Base-by-base conservation (phyloP, 495 filamentous ascomycete genomes). In the Xylaria sp. region DNA sequence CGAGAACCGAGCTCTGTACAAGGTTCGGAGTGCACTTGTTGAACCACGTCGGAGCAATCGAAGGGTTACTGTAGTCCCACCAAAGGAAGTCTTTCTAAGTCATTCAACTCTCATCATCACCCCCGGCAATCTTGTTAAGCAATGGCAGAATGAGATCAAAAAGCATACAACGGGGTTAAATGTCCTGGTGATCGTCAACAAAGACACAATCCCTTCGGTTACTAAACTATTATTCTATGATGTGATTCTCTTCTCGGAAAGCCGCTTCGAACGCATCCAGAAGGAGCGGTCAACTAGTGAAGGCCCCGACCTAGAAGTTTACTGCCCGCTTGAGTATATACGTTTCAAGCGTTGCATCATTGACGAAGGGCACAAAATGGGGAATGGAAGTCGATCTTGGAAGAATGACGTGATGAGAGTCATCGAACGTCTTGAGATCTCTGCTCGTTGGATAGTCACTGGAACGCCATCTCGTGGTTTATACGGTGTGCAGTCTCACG, bases 361-460 rank as follows among this genome's bases (percentile, higher is more conserved):
- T 41, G 95, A 98, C 67, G 95, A 98, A 85, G 95, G 95, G 1
- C 94, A 98, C 76, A 91, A 87, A 52, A 89, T 97, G 50, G 91
- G 91, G 0, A 87, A 85, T 40, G 80, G 82, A 0, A 83, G 86
- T 6, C 79, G 82, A 21, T 87, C 86, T 17, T 82, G 82, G 44
- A 88, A 85, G 68, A 91, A 88, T 19, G 90, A 92, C 57, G 84
- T 94, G 46, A 87, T 91, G 46, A 83, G 86, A 37, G 85, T 93
- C 11, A 82, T 95, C 0, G 87, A 91, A 26, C 84, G 86, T 59
- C 83, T 98, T 7, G 85, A 88, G 40, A 86, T 93, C 29, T 88
- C 93, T 43, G 86, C 93, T 14, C 88, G 91, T 26, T 98, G 95
- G 95, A 87, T 97, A 19, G 92, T 97, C 4, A 96, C 93, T 2